Conservation (phyloP, 176 grass and related monocot species). For the Bothriochloa decipiens region DNA sequence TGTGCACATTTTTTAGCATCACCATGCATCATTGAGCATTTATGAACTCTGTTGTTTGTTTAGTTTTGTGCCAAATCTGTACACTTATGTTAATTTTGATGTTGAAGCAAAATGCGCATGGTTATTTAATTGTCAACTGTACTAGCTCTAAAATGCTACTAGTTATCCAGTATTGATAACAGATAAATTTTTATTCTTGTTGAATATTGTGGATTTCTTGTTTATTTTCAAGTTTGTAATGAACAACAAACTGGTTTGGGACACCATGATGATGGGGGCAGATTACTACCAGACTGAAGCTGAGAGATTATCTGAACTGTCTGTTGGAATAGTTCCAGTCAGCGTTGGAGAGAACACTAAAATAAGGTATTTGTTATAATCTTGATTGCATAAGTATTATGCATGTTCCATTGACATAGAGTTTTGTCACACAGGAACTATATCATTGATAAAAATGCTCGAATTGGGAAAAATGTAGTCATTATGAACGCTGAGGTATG, state of each 20-base stretch:
- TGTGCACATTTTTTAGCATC: conserved; percentile 6
- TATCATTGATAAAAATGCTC: conserved; percentile 88
- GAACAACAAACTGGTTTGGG: conserved; percentile 44
- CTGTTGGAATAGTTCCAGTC: conserved; percentile 67
- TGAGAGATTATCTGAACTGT: conserved; percentile 63
- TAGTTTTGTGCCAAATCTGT: background rate
- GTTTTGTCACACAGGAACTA: conserved; percentile 56
- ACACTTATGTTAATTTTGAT: background rate
- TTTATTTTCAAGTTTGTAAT: conserved; percentile 9
- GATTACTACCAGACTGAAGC: conserved; percentile 81
- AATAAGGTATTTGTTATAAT: conserved; percentile 57
- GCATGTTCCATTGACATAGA: conserved; percentile 18
- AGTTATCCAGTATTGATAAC: background rate
- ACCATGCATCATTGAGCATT: background rate
- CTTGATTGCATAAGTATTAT: conserved; percentile 16
- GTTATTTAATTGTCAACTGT: no score
- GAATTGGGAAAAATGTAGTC: conserved; percentile 76
- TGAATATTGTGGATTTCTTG: background rate
- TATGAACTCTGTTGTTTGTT: background rate
- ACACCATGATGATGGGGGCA: conserved; percentile 92
- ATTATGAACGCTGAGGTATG: conserved; percentile 70
- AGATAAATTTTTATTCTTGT: background rate
- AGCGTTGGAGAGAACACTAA: conserved; percentile 73
- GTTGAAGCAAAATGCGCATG: background rate
- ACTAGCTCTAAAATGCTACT: no score